Percentiles rank a stretch among this genome's conserved stretches.
Evolutionary conservation across 2,329 filamentous ascomycete species (phyloP).

Genomic region (Epichloe hybrida): DNA sequence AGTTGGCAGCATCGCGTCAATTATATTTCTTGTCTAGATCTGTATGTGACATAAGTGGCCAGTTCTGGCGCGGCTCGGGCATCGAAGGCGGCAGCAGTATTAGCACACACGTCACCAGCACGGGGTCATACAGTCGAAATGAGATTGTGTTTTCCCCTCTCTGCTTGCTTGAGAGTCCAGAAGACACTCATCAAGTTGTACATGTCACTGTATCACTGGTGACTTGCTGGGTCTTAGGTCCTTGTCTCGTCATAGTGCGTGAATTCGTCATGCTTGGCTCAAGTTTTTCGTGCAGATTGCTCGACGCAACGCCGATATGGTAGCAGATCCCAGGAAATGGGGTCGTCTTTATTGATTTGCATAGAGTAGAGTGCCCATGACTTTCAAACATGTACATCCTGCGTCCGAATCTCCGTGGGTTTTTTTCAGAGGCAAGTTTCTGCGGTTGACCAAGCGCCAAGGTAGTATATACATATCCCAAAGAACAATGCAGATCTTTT

Average conservation of each 20-base stretch:
- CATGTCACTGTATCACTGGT: too few species aligned
- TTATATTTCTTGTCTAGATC: not conserved
- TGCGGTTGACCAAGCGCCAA: not conserved
- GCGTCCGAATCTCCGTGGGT: not conserved
- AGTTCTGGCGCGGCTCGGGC: too few species aligned
- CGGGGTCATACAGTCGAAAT: too few species aligned
- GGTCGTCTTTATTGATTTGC: not conserved
- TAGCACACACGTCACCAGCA: too few species aligned
- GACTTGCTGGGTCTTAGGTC: too few species aligned
- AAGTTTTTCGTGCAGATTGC: too few species aligned
- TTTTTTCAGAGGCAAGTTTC: not conserved
- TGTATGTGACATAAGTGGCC: not conserved
- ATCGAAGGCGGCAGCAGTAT: not conserved
- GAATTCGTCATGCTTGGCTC: too few species aligned
- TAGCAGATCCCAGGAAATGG: not conserved
- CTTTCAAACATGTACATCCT: not conserved
- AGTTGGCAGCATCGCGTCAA: not conserved
- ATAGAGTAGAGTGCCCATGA: not conserved
- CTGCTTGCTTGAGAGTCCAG: too few species aligned
- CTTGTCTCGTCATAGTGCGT: too few species aligned
- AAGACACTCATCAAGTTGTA: too few species aligned
- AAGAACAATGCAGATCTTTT: not conserved
- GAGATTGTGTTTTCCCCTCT: too few species aligned
- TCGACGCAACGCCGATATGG: too few species aligned
- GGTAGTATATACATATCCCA: not conserved